phyloP scores from a whole-genome alignment of 192 early-diverging fungal genomes.

The Diversispora eburnea region DNA sequence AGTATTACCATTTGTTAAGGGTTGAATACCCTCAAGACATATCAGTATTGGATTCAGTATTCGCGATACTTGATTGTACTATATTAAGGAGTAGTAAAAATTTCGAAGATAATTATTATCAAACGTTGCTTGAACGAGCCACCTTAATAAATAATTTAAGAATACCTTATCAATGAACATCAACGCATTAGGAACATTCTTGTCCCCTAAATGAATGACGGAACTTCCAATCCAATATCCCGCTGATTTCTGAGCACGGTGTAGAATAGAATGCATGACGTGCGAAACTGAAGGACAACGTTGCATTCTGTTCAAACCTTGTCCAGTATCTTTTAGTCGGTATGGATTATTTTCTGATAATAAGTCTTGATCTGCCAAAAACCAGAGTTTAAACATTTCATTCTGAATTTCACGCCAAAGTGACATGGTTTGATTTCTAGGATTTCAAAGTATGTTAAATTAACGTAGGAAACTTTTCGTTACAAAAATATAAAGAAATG shows the following conservation, averaged over 20 bases:
- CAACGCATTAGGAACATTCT: constrained; percentile 97
- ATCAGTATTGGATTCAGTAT: constrained; percentile 87
- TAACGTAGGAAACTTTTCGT: not conserved
- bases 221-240: constrained; percentile 92
- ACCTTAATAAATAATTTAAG: not conserved
- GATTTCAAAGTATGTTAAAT: not conserved
- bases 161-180: constrained; percentile 90
- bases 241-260: constrained; percentile 78
- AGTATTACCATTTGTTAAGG: constrained; percentile 48
- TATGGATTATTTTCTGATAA: constrained; percentile 68
- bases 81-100: constrained; percentile 33
- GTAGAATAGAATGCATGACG: constrained; percentile 86
- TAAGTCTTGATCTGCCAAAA: constrained; percentile 84
- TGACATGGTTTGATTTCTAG: constrained; percentile 76
- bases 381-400: constrained; percentile 98
- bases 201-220: constrained; percentile 96
- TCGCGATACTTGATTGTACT: constrained; percentile 96
- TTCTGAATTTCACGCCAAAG: constrained; percentile 95
- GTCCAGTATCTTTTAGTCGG: constrained; percentile 92
- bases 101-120: not conserved
- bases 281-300: constrained; percentile 76
- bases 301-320: constrained; percentile 95
- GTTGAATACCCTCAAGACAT: constrained; percentile 70
- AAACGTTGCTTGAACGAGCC: not conserved
- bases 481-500: not conserved